A percentile compares a stretch with the other conserved stretches of the same genome.
These are phyloP conservation scores for Halenospora varia DNA, from an alignment of 495 filamentous ascomycete genomes.

Conservation along the genomic window DNA sequence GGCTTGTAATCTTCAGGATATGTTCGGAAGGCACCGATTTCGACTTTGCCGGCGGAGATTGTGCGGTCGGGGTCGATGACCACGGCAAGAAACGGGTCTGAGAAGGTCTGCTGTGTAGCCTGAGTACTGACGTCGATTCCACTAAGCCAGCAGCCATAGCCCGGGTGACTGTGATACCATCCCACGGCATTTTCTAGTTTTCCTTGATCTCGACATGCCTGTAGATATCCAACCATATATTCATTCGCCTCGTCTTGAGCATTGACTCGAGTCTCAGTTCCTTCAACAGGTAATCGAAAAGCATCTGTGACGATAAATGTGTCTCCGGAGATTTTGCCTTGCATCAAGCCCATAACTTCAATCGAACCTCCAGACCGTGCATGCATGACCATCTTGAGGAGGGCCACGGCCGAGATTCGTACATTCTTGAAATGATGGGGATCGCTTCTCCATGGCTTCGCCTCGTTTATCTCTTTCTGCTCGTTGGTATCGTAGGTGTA, in stretches of 20 bases:
- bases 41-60: conserved; percentile 90
- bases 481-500: conserved; percentile 71
- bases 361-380: conserved; percentile 86
- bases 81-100: conserved; percentile 90
- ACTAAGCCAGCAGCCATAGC: conserved; percentile 97
- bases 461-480: conserved; percentile 54
- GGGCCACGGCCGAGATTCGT: conserved; percentile 86
- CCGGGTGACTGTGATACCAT: conserved; percentile 98
- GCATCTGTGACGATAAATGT: conserved; percentile 93
- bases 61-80: conserved; percentile 98
- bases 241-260: conserved; percentile 93
- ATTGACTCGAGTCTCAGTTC: conserved; percentile 96
- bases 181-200: conserved; percentile 90
- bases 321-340: conserved; percentile 80
- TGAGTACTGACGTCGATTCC: conserved; percentile 95
- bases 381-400: conserved; percentile 99
- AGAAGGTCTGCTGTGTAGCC: conserved; percentile 71
- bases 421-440: conserved; percentile 89
- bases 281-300: conserved; percentile 91
- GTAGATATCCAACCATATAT: conserved; percentile 86
- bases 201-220: conserved; percentile 66
- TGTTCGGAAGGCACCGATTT: conserved; percentile 95
- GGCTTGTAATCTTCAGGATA: conserved; percentile 72
- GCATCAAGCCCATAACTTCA: conserved; percentile 98
- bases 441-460: conserved; percentile 77